These are phyloP conservation scores for Cucurbita pepo DNA, from an alignment of 306 rosid genomes.

Conservation along the genomic window DNA sequence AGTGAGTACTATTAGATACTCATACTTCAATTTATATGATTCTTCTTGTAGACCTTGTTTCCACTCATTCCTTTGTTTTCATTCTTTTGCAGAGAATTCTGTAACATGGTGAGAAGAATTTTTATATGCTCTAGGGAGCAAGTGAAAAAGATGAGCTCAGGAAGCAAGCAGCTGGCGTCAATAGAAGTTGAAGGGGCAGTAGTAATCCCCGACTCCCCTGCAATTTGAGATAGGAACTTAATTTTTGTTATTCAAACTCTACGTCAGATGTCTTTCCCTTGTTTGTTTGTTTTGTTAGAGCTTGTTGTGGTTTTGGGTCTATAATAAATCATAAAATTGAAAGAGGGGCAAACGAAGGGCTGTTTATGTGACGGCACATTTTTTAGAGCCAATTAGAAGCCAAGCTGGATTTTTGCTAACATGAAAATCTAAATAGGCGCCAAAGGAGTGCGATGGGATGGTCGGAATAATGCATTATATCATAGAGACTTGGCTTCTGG, in stretches of 20 bases:
- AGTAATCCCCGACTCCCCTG: constrained; percentile 38
- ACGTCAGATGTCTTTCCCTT: not conserved
- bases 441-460: not conserved
- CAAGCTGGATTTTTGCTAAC: not conserved
- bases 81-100: constrained; percentile 51
- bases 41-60: not conserved
- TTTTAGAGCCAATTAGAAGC: constrained; percentile 2
- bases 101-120: constrained; percentile 73
- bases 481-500: not conserved
- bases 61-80: constrained; percentile 1
- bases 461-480: not conserved
- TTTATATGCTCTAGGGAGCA: constrained; percentile 65
- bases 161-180: constrained; percentile 37
- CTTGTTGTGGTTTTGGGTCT: constrained; percentile 1
- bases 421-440: not conserved
- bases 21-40: not conserved
- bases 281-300: constrained; percentile 2
- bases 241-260: not conserved
- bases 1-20: constrained; percentile 29
- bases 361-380: not conserved
- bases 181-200: constrained; percentile 50
- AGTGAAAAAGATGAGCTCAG: constrained; percentile 63
- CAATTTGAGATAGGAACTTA: constrained; percentile 23
- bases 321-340: not conserved
- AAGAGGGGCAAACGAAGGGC: not conserved